A percentile compares a stretch with the other conserved stretches of the same genome.
Conservation (phyloP, 148 eudicot genomes). For the Simmondsia chinensis region DNA sequence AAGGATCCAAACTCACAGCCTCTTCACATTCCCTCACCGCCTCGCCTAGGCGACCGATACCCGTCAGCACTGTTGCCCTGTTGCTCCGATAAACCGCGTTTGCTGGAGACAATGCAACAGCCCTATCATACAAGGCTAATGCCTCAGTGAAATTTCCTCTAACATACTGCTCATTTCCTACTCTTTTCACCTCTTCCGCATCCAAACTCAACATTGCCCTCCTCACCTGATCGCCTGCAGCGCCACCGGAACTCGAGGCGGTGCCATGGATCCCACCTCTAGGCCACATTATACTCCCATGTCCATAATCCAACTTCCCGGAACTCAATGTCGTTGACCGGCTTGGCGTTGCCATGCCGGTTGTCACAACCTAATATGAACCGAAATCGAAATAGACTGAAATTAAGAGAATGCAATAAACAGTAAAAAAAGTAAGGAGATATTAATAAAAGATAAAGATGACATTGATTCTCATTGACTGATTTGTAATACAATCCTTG, state of each 20-base stretch:
- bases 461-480: no score
- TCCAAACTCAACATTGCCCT: slow-evolving; percentile 22
- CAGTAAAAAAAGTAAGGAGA: no score
- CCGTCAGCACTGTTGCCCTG: slow-evolving; percentile 65
- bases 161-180: slow-evolving; percentile 64
- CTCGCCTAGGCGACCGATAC: slow-evolving; percentile 40
- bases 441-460: no score
- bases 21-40: slow-evolving; percentile 76
- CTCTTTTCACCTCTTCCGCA: slow-evolving; percentile 71
- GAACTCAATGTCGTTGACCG: slow-evolving; percentile 50
- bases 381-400: no score
- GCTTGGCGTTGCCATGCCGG: slow-evolving; percentile 34
- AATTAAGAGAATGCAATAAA: no score
- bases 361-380: no score
- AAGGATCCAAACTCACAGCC: slow-evolving; percentile 64
- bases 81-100: slow-evolving; percentile 73
- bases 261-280: background rate
- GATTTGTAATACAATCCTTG: no score
- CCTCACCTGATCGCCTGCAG: slow-evolving; percentile 41
- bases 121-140: slow-evolving; percentile 53
- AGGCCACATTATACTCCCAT: slow-evolving; percentile 72
- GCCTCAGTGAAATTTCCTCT: slow-evolving; percentile 57
- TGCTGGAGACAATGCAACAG: slow-evolving; percentile 40
- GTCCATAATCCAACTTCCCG: slow-evolving; percentile 60
- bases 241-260: slow-evolving; percentile 5